Evolutionary conservation across 2,329 filamentous ascomycete species (phyloP).

Genomic region (Rhexocercosporidium sp.): DNA sequence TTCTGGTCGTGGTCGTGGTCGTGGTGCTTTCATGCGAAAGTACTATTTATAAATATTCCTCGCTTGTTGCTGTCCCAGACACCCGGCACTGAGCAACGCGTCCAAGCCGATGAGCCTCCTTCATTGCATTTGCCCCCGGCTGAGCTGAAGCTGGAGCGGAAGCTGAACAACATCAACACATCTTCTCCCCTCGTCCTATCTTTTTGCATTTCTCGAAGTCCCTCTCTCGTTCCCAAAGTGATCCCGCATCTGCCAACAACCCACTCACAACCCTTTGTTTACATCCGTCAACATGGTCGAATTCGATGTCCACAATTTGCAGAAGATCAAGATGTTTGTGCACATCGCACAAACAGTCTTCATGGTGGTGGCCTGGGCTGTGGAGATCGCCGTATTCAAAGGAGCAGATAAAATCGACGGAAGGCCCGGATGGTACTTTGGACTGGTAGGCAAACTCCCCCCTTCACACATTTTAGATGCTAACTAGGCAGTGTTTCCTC

Average conservation of each 20-base stretch:
- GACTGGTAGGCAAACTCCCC: constrained; percentile 55
- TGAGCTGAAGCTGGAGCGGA: constrained; percentile 9
- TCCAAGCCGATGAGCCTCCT: constrained; percentile 17
- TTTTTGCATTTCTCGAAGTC: too few relatives aligned
- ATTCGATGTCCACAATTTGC: constrained; percentile 40
- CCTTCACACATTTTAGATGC: not conserved
- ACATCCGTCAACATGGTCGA: constrained; percentile 33
- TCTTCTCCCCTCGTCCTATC: too few relatives aligned
- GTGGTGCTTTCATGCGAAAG: too few relatives aligned
- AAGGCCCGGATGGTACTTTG: constrained; percentile 68
- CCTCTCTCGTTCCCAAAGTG: not conserved
- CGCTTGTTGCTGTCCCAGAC: constrained; percentile 4
- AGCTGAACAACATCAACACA: not conserved
- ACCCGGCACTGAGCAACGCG: constrained; percentile 10
- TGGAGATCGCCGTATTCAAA: constrained; percentile 65
- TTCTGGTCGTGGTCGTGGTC: too few relatives aligned
- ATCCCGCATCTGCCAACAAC: not conserved
- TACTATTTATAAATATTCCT: constrained; percentile 10
- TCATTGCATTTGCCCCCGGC: not conserved
- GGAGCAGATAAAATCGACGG: constrained; percentile 57
- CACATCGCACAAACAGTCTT: constrained; percentile 61
- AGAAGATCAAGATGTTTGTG: constrained; percentile 56
- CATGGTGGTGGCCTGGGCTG: constrained; percentile 60
- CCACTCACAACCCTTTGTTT: constrained; percentile 10
- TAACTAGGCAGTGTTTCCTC: constrained; percentile 61